Conservation (phyloP, 495 filamentous ascomycete species). For the Venustampulla echinocandica region DNA sequence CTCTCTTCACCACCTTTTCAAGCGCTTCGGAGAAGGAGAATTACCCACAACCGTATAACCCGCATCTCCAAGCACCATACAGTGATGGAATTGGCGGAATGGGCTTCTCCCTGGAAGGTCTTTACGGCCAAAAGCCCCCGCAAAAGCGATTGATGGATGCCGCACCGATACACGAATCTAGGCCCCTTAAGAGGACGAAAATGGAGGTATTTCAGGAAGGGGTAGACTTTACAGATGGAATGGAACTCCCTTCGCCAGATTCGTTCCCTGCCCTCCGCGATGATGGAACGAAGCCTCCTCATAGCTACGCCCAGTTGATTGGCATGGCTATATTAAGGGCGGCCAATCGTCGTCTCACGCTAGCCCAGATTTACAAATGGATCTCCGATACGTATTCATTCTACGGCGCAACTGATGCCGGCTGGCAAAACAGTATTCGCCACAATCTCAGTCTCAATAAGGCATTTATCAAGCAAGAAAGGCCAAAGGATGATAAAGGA, state of each 20-base stretch:
- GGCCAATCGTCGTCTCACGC: constrained; percentile 70
- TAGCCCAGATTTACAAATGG: constrained; percentile 99
- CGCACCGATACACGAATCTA: constrained; percentile 61
- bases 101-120: constrained; percentile 37
- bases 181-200: constrained; percentile 50
- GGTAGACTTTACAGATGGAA: constrained; percentile 25
- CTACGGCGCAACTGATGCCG: constrained; percentile 73
- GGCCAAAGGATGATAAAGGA: constrained; percentile 93
- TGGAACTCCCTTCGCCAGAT: constrained; percentile 58
- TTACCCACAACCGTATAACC: constrained; percentile 36
- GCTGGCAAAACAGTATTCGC: constrained; percentile 98
- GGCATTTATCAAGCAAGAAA: constrained; percentile 90
- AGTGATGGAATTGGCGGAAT: constrained; percentile 24
- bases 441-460: constrained; percentile 98
- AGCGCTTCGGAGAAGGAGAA: constrained; percentile 56
- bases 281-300: constrained; percentile 79
- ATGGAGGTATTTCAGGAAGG: constrained; percentile 33
- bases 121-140: constrained; percentile 49
- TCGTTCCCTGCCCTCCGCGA: constrained; percentile 76
- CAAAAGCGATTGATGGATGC: constrained; percentile 68
- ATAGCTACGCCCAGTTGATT: constrained; percentile 92
- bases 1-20: constrained; percentile 56
- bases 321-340: constrained; percentile 94
- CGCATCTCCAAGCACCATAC: constrained; percentile 43
- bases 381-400: constrained; percentile 88